Evolutionary conservation across 768 basidiomycete species (phyloP), one percentile per base, ranked within the genome.

Genomic region (Cubamyces lactineus): DNA sequence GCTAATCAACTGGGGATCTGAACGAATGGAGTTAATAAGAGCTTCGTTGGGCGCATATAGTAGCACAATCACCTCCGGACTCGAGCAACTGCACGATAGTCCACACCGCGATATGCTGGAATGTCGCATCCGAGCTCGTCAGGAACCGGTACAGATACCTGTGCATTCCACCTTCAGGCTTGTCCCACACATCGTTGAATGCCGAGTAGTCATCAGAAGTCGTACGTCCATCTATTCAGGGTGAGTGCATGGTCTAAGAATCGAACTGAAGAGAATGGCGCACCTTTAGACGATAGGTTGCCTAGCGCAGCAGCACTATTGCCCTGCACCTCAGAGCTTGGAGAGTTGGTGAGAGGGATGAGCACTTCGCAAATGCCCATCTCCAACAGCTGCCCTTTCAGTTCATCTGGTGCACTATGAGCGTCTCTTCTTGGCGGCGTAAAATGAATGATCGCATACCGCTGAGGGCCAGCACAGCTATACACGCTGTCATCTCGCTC

Each of bases 21-120:
- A 13, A 57, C 39, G 54, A 52, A 46, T 21, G 52, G 23, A 47
- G 28, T 28, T 53, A 46, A 62, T 17, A 24, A 30, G n/a, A 15
- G 11, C 13, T 4, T 57, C 51, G 49, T 5, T 34, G 13, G 19
- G 3, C 63, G 39, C 50, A 43, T 59, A 34, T 24, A 48, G 28
- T 46, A 16, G n/a, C 26, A 30, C 24, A 48, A 23, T 45, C 66
- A 92, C 91, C 92, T 63, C 93, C 92, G n/a, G 96, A 96, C 73
- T 99, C 97, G 26, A 99, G 81, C 21, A 99, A 78, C 72, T 99
- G 97, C 24, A 98, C 96, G 67, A 98, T 96, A 0, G 97, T 98
- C 97, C 97, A 99, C 46, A 99, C 95, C 38, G 97, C 97, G 65
- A 98, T 99, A 72, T 99, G 97, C 74, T 98, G 96, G 88, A 99